Evolutionary conservation across 768 basidiomycete species (phyloP).

Genomic region (Pleurotus salmoneostramineus): DNA sequence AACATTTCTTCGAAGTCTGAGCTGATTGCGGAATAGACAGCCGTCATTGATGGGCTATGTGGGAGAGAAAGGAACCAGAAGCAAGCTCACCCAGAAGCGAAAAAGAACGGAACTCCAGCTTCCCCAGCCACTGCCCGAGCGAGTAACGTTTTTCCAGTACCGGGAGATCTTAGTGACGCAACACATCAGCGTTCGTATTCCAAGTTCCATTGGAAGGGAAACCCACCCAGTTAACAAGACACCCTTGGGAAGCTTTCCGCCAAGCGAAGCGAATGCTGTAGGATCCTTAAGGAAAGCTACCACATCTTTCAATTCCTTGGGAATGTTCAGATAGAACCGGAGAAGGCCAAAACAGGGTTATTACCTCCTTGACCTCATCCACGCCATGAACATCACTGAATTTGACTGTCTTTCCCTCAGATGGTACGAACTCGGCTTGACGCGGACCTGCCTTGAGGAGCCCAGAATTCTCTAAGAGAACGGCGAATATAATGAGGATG

Average conservation of each 20-base stretch:
- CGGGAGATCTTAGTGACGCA: slow-evolving; percentile 51
- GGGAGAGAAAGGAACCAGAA: slow-evolving; percentile 1
- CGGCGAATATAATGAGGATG: slow-evolving; percentile 80
- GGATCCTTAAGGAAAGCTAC: slow-evolving; percentile 96
- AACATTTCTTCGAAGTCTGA: slow-evolving; percentile 99
- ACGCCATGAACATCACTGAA: slow-evolving; percentile 97
- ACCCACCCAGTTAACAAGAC: slow-evolving; percentile 77
- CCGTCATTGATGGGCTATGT: background rate
- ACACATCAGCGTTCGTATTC: background rate
- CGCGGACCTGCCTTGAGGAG: slow-evolving; percentile 85
- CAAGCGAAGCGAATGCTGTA: slow-evolving; percentile 81
- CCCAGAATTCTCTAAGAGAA: slow-evolving; percentile 91
- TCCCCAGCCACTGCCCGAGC: slow-evolving; percentile 97
- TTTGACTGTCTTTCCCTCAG: slow-evolving; percentile 76
- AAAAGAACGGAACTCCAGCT: slow-evolving; percentile 96
- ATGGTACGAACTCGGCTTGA: slow-evolving; percentile 79
- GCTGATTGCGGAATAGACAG: slow-evolving; percentile 27
- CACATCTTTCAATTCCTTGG: slow-evolving; percentile 86
- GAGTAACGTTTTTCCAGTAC: slow-evolving; percentile 98
- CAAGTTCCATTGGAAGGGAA: background rate
- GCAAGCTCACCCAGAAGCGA: slow-evolving; percentile 75
- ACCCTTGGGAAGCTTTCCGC: slow-evolving; percentile 93
- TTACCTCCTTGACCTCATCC: slow-evolving; percentile 91
- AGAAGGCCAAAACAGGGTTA: slow-evolving; percentile 12
- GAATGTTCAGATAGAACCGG: slow-evolving; percentile 9